Evolutionary conservation across 257 asterid genomes (phyloP).

Genomic region (Rehmannia glutinosa): DNA sequence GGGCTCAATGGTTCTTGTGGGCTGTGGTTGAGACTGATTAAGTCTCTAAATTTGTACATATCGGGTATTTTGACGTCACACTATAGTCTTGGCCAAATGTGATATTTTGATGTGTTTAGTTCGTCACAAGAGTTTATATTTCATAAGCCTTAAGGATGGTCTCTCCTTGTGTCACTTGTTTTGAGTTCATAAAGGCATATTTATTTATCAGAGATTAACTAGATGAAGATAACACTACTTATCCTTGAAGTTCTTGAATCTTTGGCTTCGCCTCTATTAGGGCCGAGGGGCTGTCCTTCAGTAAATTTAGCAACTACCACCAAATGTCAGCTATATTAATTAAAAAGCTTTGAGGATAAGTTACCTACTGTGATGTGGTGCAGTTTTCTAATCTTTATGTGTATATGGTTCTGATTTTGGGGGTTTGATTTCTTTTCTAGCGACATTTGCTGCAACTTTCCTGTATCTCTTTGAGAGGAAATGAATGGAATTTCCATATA

Average conservation of each 20-base stretch:
- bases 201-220: not conserved
- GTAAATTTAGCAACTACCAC: not conserved
- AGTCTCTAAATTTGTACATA: no score
- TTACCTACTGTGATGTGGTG: not conserved
- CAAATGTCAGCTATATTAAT: not conserved
- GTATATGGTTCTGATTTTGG: constrained; percentile 3
- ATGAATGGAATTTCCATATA: not conserved
- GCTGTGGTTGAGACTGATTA: not conserved
- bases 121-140: not conserved
- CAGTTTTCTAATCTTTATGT: not conserved
- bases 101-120: not conserved
- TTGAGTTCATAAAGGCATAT: not conserved
- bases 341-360: not conserved
- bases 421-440: not conserved
- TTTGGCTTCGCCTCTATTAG: not conserved
- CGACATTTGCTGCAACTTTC: not conserved
- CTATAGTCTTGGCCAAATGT: not conserved
- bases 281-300: not conserved
- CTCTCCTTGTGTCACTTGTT: no score
- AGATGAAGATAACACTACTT: not conserved
- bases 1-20: not conserved
- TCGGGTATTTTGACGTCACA: not conserved
- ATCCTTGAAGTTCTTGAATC: not conserved
- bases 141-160: no score
- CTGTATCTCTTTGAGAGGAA: not conserved